Evolutionary conservation across 1,284 basidiomycete genomes (phyloP).

Genomic region (Sporisorium graminicola): DNA sequence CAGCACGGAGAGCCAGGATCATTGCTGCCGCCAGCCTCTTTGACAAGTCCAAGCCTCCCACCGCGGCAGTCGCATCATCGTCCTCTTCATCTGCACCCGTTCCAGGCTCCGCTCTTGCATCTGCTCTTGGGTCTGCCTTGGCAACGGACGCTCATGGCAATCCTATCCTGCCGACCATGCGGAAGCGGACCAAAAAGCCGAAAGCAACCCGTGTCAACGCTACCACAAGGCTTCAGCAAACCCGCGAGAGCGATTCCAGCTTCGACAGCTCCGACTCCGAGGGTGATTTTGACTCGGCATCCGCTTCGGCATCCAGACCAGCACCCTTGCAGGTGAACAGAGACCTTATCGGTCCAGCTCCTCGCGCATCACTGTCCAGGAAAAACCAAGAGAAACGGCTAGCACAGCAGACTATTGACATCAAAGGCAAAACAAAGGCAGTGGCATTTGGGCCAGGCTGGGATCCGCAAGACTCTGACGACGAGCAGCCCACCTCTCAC

Average conservation of each 20-base stretch:
- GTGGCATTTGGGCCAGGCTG: conserved; percentile 21
- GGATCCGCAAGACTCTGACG: conserved; percentile 37
- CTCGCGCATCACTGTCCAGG: conserved; percentile 33
- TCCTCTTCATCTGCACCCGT: conserved; percentile 14
- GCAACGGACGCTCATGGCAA: conserved; percentile 61
- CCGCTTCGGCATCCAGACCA: conserved; percentile 16
- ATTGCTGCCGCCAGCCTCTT: conserved; percentile 48
- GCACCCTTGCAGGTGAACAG: neutral
- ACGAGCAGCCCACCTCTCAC: conserved; percentile 8
- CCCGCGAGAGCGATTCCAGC: conserved; percentile 48
- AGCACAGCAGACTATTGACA: conserved; percentile 2
- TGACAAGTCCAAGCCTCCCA: conserved; percentile 26
- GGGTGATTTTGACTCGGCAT: conserved; percentile 15
- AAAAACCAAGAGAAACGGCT: conserved; percentile 39
- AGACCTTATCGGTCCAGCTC: conserved; percentile 38
- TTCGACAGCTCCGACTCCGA: conserved; percentile 63
- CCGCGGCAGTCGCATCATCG: conserved; percentile 6
- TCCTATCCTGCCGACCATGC: conserved; percentile 48
- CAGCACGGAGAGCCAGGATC: conserved; percentile 47
- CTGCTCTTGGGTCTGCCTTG: conserved; percentile 61
- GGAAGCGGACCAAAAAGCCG: conserved; percentile 53
- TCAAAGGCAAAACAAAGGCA: conserved; percentile 40
- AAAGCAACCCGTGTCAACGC: conserved; percentile 39
- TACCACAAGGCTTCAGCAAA: conserved; percentile 33
- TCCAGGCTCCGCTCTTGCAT: conserved; percentile 31